Base-by-base conservation (phyloP, 2,329 filamentous ascomycete genomes). In the Lasiodiplodia theobromae region DNA sequence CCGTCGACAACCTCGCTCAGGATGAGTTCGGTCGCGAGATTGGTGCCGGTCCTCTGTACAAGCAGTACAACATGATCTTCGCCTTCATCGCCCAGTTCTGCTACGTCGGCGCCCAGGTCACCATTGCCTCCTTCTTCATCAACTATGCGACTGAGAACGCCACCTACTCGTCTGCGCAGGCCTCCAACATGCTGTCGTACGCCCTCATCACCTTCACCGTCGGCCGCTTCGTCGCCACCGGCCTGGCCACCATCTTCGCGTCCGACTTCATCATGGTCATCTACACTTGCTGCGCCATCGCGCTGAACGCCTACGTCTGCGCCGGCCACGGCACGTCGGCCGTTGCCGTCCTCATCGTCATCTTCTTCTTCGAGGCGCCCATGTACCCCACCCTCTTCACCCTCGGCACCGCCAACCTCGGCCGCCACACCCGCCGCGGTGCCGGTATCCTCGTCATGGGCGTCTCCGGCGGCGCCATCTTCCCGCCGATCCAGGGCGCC, bases 381-480 rank as follows among this genome's bases (percentile, higher is more conserved):
- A 79, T 79, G 77, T 80, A 79, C 73, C 78, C 78, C 14, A 75
- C 76, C 37, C 76, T 80, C 73, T 80, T 80, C 76, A 78, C 78
- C 21, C 75, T 80, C 52, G 78, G 78, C n/a, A 80, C 78, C 11
- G 77, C 77, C 69, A 79, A 79, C 71, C 75, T 80, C 2, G 78
- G 78, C 68, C 74, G 73, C 60, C 77, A 80, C 76, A 80, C 78
- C 8, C 76, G 77, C 16, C 76, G 78, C 68, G 78, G 77, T 67
- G 79, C 80, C 25, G 79, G 80, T 71, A 80, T 82, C 71, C 73
- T 82, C 49, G 78, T 80, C 68, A 79, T 79, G 78, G 77, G 77
- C 57, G 78, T 80, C 12, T 76, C 74, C 18, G 77, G 77, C 34
- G 75, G 74, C 31, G 76, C 76, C 25, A 76, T 78, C 57, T 79